Conservation (phyloP, 176 grass and related monocot genomes). For the barley (Hordeum vulgare) region MorexV3_pseudomolecules_assembly NC_058520.1:501072402-501072901, state of each 20-base stretch:
- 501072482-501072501: constrained; percentile 83
- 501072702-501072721: background rate
- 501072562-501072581: constrained; percentile 88
- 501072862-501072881: constrained; percentile 88
- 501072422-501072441: constrained; percentile 96
- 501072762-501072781: constrained; percentile 35
- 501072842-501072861: constrained; percentile 58
- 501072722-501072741: constrained; percentile 13
- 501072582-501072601: constrained; percentile 99
- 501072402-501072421: constrained; percentile 99
- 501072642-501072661: constrained; percentile 4
- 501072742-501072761: constrained; percentile 59
- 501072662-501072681: constrained; percentile 2
- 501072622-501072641: constrained; percentile 10
- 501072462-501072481: constrained; percentile 91
- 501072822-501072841: constrained; percentile 88
- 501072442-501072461: constrained; percentile 92
- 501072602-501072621: constrained; percentile 80
- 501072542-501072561: constrained; percentile 67
- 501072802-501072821: constrained; percentile 17
- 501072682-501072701: background rate
- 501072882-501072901: constrained; percentile 75
- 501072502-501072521: constrained; percentile 86
- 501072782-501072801: constrained; percentile 13
- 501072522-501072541: constrained; percentile 93